Evolutionary conservation across 495 filamentous ascomycete genomes (phyloP).

Genomic region (Penicillium lividum): DNA sequence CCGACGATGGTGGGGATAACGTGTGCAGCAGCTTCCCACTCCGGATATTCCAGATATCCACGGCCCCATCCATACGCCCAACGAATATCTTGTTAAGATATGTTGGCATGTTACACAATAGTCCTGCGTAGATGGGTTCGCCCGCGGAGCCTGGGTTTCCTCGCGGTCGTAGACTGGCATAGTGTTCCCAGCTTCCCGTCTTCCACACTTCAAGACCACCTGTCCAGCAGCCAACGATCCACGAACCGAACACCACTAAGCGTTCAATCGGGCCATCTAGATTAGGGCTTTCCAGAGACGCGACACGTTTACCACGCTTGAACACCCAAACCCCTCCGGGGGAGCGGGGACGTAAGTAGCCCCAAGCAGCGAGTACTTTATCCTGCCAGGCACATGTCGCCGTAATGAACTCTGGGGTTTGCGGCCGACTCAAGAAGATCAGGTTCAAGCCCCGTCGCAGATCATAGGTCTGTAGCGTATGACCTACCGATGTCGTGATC

Average conservation of each 20-base stretch:
- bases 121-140: constrained; percentile 65
- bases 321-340: constrained; percentile 85
- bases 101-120: constrained; percentile 81
- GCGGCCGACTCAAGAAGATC: constrained; percentile 86
- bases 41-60: constrained; percentile 97
- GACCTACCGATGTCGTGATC: constrained; percentile 90
- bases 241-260: constrained; percentile 82
- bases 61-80: constrained; percentile 79
- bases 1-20: constrained; percentile 65
- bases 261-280: constrained; percentile 69
- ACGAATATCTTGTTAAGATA: constrained; percentile 95
- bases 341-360: constrained; percentile 48
- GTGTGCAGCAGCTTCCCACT: constrained; percentile 87
- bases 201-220: constrained; percentile 88
- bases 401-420: constrained; percentile 82
- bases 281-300: constrained; percentile 66
- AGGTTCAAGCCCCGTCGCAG: constrained; percentile 83
- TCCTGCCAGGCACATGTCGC: constrained; percentile 88
- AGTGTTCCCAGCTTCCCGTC: constrained; percentile 78
- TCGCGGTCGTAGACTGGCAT: constrained; percentile 71
- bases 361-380: constrained; percentile 83
- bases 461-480: constrained; percentile 92
- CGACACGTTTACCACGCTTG: constrained; percentile 86
- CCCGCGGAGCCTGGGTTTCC: constrained; percentile 40
- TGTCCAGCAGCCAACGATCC: constrained; percentile 79